Conservation (phyloP, 1,284 basidiomycete species). For the Ceratorhiza oryzae-sativae region DNA sequence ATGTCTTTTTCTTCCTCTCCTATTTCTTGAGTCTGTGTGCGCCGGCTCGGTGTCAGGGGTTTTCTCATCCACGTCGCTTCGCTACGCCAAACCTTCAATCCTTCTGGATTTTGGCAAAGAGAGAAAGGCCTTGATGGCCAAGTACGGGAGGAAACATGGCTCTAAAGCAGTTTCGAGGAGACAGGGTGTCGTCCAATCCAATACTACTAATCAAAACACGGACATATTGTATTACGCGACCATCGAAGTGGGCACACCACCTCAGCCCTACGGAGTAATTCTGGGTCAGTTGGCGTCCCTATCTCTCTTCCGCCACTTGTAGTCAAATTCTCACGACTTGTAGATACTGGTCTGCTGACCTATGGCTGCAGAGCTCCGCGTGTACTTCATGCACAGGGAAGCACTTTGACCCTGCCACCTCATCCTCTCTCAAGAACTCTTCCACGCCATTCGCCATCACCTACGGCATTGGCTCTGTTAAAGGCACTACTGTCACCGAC, state of each 20-base stretch:
- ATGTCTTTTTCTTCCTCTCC: conserved; percentile 8
- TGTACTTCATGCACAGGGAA: conserved; percentile 32
- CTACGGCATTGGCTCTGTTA: conserved; percentile 83
- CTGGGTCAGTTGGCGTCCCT: conserved; percentile 22
- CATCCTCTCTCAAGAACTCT: conserved; percentile 62
- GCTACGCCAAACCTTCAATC: conserved; percentile 7
- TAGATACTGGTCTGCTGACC: conserved; percentile 42
- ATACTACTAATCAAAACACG: conserved; percentile 34
- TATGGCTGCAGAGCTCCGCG: conserved; percentile 38
- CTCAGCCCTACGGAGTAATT: conserved; percentile 29
- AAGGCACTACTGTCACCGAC: conserved; percentile 74
- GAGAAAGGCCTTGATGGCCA: conserved; percentile 7
- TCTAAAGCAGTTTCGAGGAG: background rate
- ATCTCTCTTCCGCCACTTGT: background rate
- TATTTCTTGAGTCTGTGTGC: background rate
- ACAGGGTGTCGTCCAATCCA: conserved; percentile 14
- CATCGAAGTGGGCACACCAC: conserved; percentile 32
- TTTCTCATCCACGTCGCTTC: conserved; percentile 24
- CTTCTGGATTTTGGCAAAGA: conserved; percentile 20
- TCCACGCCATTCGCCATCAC: conserved; percentile 70
- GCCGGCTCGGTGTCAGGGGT: background rate
- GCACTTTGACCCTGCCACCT: conserved; percentile 57
- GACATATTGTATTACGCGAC: conserved; percentile 37
- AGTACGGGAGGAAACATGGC: conserved; percentile 4
- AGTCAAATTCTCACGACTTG: conserved; percentile 1